Percentiles rank a stretch among this genome's conserved stretches.
Evolutionary conservation across 1,284 basidiomycete species (phyloP).

Genomic region (Sparassis latifolia): DNA sequence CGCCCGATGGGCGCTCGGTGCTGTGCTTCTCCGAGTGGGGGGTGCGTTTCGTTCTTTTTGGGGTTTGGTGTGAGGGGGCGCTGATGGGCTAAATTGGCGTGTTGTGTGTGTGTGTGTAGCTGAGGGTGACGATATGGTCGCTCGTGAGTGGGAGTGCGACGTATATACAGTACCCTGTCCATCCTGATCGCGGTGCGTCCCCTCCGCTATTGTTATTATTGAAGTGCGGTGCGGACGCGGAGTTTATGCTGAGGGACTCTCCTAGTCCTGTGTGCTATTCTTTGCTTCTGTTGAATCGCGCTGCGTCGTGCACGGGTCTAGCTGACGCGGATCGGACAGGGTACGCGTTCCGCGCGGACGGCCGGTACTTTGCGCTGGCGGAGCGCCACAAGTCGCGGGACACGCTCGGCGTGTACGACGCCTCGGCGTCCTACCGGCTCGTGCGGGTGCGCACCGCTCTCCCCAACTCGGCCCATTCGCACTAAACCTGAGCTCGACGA

Average conservation of each 20-base stretch:
- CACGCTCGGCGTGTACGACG: conserved; percentile 77
- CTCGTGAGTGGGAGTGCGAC: conserved; percentile 61
- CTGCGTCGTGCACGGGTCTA: no score
- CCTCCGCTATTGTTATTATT: not conserved
- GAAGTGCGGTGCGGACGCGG: not conserved
- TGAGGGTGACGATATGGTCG: conserved; percentile 79
- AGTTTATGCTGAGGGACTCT: no score
- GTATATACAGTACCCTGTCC: conserved; percentile 74
- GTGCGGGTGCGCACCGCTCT: conserved; percentile 52
- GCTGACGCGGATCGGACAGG: conserved; percentile 33
- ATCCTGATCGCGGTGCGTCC: conserved; percentile 61
- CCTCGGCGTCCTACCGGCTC: conserved; percentile 59
- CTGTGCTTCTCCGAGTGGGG: conserved; percentile 87
- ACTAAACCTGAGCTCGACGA: not conserved
- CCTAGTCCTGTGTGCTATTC: not conserved
- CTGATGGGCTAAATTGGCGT: no score
- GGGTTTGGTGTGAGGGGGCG: no score
- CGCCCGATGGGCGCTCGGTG: conserved; percentile 70
- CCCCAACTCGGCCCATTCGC: not conserved
- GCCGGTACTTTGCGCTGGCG: conserved; percentile 73
- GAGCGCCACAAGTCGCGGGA: conserved; percentile 86
- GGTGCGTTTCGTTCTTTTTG: conserved; percentile 43
- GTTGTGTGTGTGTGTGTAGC: conserved; percentile 32
- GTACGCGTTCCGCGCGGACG: conserved; percentile 74
- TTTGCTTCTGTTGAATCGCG: not conserved